A percentile compares a stretch with the other conserved stretches of the same genome.
Evolutionary conservation across 2,329 filamentous ascomycete genomes (phyloP).

Genomic region (Trichoderma lentiforme): DNA sequence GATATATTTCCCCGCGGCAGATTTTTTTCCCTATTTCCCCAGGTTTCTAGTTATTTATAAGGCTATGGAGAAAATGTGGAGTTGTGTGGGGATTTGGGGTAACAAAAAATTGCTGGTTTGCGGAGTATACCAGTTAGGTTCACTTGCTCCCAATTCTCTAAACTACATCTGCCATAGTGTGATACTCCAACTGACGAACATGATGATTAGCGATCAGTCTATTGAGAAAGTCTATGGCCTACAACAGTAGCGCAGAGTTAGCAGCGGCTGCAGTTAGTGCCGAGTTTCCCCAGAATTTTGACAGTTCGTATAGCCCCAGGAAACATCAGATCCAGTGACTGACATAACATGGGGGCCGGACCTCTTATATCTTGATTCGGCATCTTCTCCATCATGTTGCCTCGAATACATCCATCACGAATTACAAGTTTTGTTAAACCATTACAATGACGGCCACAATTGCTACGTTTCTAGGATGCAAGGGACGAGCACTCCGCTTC

Average conservation of each 20-base stretch:
- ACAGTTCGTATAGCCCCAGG: background rate
- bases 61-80: background rate
- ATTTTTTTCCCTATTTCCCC: background rate
- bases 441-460: background rate
- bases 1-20: background rate
- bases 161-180: background rate
- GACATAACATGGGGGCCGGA: background rate
- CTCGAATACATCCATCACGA: background rate
- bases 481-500: background rate
- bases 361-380: background rate
- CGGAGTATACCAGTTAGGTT: background rate
- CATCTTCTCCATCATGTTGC: background rate
- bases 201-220: background rate
- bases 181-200: background rate
- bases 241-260: background rate
- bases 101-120: background rate
- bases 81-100: background rate
- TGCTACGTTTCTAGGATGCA: background rate
- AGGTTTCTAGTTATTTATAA: background rate
- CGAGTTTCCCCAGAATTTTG: background rate
- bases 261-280: background rate
- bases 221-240: background rate
- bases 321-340: background rate
- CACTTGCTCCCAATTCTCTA: background rate
- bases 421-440: background rate